A percentile compares a stretch with the other conserved stretches of the same genome.
Evolutionary conservation across 2,329 filamentous ascomycete genomes (phyloP).

Genomic region (Cladosporium austrohemisphaericum): DNA sequence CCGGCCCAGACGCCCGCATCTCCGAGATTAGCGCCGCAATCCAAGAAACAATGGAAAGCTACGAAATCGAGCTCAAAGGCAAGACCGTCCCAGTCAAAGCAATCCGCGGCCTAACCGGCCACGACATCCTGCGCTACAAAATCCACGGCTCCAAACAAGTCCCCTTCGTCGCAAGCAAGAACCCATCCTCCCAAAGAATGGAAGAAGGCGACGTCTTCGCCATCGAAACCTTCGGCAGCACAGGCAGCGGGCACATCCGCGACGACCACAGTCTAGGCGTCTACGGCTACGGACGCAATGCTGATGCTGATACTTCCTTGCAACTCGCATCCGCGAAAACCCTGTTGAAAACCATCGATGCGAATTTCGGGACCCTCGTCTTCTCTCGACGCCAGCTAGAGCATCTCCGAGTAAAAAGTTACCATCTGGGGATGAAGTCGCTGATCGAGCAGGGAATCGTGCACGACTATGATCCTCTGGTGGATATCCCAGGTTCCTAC

Average conservation of each 20-base stretch:
- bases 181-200: conserved; percentile 87
- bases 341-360: conserved; percentile 83
- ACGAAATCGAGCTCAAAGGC: conserved; percentile 80
- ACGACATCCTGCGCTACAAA: conserved; percentile 83
- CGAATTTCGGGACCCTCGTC: conserved; percentile 90
- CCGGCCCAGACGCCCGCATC: conserved; percentile 86
- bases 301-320: conserved; percentile 67
- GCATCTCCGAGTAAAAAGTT: conserved; percentile 90
- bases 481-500: conserved; percentile 90
- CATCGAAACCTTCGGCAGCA: conserved; percentile 94
- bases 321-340: conserved; percentile 79
- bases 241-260: conserved; percentile 79
- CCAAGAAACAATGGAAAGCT: conserved; percentile 90
- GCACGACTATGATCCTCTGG: conserved; percentile 82
- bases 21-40: conserved; percentile 79
- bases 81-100: conserved; percentile 75
- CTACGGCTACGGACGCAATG: conserved; percentile 78
- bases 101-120: conserved; percentile 82
- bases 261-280: conserved; percentile 86
- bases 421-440: conserved; percentile 84
- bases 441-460: conserved; percentile 79
- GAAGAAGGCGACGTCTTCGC: conserved; percentile 94
- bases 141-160: conserved; percentile 94
- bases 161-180: conserved; percentile 75
- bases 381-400: conserved; percentile 90